Evolutionary conservation across 768 basidiomycete species (phyloP), one percentile per base, ranked within the genome.

Genomic region (Gelatoporia subvermispora): DNA sequence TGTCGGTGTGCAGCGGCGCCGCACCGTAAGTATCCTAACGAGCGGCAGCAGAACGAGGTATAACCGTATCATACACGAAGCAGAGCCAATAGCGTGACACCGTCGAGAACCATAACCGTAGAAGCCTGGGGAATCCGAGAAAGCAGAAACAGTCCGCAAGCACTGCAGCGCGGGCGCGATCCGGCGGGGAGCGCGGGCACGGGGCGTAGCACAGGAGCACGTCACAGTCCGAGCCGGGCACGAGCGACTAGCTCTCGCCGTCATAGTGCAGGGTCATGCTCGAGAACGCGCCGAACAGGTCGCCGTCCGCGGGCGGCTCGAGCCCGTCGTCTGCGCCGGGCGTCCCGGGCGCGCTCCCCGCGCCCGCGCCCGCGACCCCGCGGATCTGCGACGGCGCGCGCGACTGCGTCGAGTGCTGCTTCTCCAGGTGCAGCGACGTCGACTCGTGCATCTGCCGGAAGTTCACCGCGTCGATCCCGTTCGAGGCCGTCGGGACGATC

Each of bases 391-490:
- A 35, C 15, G 17, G 37, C n/a, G 39, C 25, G 21, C 28, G 50
- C 13, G 18, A 31, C 24, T 49, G 54, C 17, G 44, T 47, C 23
- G 51, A 45, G 44, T 58, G 53, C 54, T 68, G 62, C 45, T 49
- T 50, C 67, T 93, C 93, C 57, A 95, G 78, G 66, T 96, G 92
- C 60, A 97, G 76, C 52, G 90, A 93, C 50, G 84, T 81, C 36
- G 90, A 93, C 68, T 98, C 95, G 57, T 91, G 85, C 64, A 96
- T 68, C 48, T 85, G 77, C 41, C 94, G 89, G 73, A 93, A 95
- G 70, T 96, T 93, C 67, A 82, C 81, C 17, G 88, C 85, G 63
- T 94, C 93, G 51, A 77, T 68, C 41, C 85, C 91, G 54, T 85
- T 89, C 36, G 85, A 86, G 51, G 76, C 72, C 39, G 81, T 74